Base-by-base conservation (phyloP, 768 basidiomycete species). In the Coprinellus micaceus region DNA sequence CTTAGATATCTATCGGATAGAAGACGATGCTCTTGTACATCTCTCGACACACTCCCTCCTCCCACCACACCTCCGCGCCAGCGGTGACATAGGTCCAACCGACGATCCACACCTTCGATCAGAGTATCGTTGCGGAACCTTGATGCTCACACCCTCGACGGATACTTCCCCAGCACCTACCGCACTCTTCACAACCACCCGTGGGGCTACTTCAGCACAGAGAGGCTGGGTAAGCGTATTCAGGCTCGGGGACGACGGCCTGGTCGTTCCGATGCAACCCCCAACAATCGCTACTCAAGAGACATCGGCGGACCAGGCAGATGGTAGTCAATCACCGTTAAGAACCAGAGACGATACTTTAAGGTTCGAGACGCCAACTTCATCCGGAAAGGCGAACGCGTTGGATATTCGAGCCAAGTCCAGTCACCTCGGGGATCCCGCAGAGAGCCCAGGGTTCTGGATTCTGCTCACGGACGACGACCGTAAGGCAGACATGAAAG, bases 301-400 rank as follows among this genome's bases (percentile, higher is more conserved):
- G n/a, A n/a, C n/a, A n/a, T n/a, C n/a, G n/a, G n/a, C n/a, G 4
- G 28, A 33, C 19, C 12, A 22, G n/a, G 44, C 30, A 4, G 49
- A 51, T 11, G 44, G 54, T 3, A 36, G 43, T 17, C 52, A 44
- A 11, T 52, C 50, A 2, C 55, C 52, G 12, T 54, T 58, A 11
- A 33, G 54, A 0, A 48, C 56, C n/a, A 59, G 59, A 9, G 67
- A 64, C 12, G 59, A 59, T 24, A 67, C 67, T 15, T 69, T 75
- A 50, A 65, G 74, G 21, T 77, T 69, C 58, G 70, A 81, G 56
- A 79, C 79, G 0, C 69, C 71, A 1, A 81, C 79, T 1, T 75
- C 76, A 0, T 78, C 78, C 12, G 80, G 81, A 1, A 81, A 77
- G 66, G 81, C 81, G 12, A 75, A 81, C 54, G 81, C 79, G 2